Conservation (phyloP, 257 asterid species). For the Solanum arcanum region DNA sequence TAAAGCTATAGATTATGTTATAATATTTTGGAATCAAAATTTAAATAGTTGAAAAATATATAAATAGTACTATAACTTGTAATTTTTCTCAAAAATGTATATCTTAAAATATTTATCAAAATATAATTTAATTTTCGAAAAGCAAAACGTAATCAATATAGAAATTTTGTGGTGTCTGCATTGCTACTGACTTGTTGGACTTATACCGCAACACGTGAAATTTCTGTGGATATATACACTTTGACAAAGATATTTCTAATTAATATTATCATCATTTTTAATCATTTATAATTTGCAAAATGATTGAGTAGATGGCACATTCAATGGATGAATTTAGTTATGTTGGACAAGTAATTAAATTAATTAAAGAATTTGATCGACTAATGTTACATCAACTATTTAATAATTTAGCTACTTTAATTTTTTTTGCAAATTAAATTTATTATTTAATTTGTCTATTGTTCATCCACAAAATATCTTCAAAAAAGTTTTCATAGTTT, state of each 20-base stretch:
- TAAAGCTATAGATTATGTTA: neutral
- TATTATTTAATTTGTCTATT: neutral
- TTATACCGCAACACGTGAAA: neutral
- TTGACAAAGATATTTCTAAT: neutral
- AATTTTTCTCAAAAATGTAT: neutral
- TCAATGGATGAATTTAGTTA: neutral
- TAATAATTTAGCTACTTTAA: neutral
- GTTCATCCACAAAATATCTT: neutral
- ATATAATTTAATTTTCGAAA: neutral
- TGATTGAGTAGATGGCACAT: neutral
- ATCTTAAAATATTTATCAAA: neutral
- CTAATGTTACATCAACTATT: neutral
- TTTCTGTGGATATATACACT: neutral
- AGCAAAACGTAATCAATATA: rapidly evolving
- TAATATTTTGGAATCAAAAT: neutral
- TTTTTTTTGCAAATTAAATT: neutral
- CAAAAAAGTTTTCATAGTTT: neutral
- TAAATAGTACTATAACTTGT: neutral
- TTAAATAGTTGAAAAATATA: neutral
- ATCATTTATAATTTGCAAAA: neutral
- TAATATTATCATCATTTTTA: neutral
- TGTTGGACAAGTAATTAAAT: neutral
- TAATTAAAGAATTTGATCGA: neutral
- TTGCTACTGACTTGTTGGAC: neutral
- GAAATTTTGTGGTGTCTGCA: neutral